Conservation (phyloP, 352 stramenopile genomes). For the Phytophthora macrochlamydospora region DNA sequence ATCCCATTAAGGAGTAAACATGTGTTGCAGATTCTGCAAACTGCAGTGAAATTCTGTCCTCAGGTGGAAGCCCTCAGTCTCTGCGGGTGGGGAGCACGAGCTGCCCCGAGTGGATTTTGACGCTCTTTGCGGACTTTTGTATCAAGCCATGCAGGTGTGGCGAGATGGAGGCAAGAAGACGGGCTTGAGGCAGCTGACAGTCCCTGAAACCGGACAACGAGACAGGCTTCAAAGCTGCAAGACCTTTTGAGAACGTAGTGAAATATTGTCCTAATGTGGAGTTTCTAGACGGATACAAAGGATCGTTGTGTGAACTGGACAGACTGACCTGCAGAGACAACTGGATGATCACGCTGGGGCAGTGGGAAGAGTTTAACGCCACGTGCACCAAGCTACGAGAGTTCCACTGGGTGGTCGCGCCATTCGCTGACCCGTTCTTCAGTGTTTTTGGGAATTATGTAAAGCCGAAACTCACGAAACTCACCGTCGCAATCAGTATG, state of each 20-base stretch:
- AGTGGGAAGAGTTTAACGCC: conserved; percentile 45
- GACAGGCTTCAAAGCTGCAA: conserved; percentile 20
- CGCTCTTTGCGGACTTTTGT: conserved; percentile 32
- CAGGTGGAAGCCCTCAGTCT: conserved; percentile 32
- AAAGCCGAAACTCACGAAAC: conserved; percentile 37
- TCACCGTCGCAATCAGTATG: conserved; percentile 47
- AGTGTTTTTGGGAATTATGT: conserved; percentile 35
- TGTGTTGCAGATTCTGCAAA: conserved; percentile 25
- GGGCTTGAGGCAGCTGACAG: conserved; percentile 38
- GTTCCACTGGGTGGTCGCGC: conserved; percentile 48
- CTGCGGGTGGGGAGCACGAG: conserved; percentile 12
- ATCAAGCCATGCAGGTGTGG: conserved; percentile 31
- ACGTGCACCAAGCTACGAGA: conserved; percentile 37
- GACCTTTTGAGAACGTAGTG: conserved; percentile 35
- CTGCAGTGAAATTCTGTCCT: conserved; percentile 29
- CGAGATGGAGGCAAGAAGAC: conserved; percentile 8
- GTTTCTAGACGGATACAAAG: conserved; percentile 45
- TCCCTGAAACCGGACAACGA: conserved; percentile 20
- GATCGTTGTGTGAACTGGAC: conserved; percentile 38
- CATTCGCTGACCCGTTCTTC: conserved; percentile 49
- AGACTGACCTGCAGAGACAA: conserved; percentile 33
- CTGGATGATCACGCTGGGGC: conserved; percentile 29
- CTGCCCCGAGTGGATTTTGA: conserved; percentile 15
- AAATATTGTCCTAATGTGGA: conserved; percentile 35
- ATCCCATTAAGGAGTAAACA: conserved; percentile 32